phyloP scores from a whole-genome alignment of 495 filamentous ascomycete species.

The Penicillium coffeae region DNA sequence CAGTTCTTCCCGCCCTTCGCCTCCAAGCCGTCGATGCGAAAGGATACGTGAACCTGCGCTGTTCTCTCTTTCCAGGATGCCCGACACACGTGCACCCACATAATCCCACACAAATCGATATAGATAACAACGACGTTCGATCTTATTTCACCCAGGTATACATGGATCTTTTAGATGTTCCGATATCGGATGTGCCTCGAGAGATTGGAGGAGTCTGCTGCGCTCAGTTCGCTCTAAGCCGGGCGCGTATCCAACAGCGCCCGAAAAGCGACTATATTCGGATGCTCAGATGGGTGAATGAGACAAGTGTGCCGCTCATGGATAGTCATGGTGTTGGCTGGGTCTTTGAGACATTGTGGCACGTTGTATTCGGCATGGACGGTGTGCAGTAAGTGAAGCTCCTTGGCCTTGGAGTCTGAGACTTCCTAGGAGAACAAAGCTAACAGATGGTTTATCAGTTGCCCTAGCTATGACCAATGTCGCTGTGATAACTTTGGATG shows the following conservation, averaged over 20 bases:
- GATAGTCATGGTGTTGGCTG: constrained; percentile 41
- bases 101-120: constrained; percentile 28
- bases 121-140: constrained; percentile 34
- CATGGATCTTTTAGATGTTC: constrained; percentile 27
- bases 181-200: constrained; percentile 27
- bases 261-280: constrained; percentile 39
- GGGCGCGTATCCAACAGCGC: constrained; percentile 37
- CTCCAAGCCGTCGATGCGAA: constrained; percentile 34
- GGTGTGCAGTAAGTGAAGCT: constrained; percentile 35
- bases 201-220: constrained; percentile 46
- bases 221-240: constrained; percentile 47
- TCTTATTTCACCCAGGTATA: constrained; percentile 34
- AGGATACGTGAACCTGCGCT: constrained; percentile 43
- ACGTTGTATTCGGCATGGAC: constrained; percentile 40
- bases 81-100: constrained; percentile 30
- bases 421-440: not conserved
- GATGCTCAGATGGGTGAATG: constrained; percentile 40
- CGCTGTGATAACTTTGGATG: constrained; percentile 43
- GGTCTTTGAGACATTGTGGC: constrained; percentile 43
- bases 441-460: constrained; percentile 17
- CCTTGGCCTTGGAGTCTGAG: not conserved
- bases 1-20: constrained; percentile 28
- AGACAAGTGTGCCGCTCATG: constrained; percentile 20
- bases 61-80: constrained; percentile 35
- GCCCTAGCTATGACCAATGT: constrained; percentile 39